A percentile compares a stretch with the other conserved stretches of the same genome.
phyloP scores from a whole-genome alignment of 805 yeast genomes.

The Saturnispora halmiae region DNA sequence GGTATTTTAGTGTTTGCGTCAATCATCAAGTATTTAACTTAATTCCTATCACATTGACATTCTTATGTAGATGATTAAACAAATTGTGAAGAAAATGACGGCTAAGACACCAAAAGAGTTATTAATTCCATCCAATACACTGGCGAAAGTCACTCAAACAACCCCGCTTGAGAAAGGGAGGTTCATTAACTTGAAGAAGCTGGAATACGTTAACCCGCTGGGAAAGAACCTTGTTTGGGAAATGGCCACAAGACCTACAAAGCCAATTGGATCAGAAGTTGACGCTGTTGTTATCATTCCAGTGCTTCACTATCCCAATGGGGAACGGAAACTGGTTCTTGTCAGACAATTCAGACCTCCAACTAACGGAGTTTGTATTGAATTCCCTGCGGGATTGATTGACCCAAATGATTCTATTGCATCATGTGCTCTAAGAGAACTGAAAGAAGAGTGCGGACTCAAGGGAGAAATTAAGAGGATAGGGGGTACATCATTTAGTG shows the following conservation, averaged over 20 bases:
- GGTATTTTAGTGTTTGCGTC: no score
- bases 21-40: no score
- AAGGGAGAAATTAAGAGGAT: slow-evolving; percentile 41
- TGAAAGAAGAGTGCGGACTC: slow-evolving; percentile 90
- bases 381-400: slow-evolving; percentile 90
- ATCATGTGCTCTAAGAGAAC: slow-evolving; percentile 77
- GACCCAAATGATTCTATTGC: slow-evolving; percentile 76
- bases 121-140: slow-evolving; percentile 16
- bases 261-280: slow-evolving; percentile 49
- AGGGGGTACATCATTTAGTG: slow-evolving; percentile 31
- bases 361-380: slow-evolving; percentile 77
- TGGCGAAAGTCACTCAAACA: slow-evolving; percentile 23
- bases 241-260: slow-evolving; percentile 72
- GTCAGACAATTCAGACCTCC: slow-evolving; percentile 95
- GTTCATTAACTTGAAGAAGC: slow-evolving; percentile 60
- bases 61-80: neutral
- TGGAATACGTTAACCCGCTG: slow-evolving; percentile 63
- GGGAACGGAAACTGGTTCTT: slow-evolving; percentile 43
- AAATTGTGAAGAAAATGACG: neutral
- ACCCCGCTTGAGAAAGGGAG: slow-evolving; percentile 41
- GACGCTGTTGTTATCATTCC: slow-evolving; percentile 94
- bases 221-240: slow-evolving; percentile 81
- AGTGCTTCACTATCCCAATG: slow-evolving; percentile 32
- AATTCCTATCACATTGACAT: no score
- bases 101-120: slow-evolving; percentile 8